Base-by-base conservation (phyloP, 164 flowering plant species). In the Platanus orientalis region DNA sequence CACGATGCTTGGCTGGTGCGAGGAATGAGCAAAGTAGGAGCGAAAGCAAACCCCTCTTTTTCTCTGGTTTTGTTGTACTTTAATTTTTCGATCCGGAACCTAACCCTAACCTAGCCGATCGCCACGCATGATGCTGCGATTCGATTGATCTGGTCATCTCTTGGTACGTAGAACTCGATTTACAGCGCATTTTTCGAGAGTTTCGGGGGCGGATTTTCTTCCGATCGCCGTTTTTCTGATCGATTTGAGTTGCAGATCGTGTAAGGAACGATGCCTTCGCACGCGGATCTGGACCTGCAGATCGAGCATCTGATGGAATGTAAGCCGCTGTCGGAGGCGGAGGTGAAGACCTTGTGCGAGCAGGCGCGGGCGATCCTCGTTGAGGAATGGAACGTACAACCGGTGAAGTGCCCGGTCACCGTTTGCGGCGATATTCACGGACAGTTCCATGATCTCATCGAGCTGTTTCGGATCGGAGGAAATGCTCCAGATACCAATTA, bases 231-330 rank as follows among this genome's bases (percentile, higher is more conserved):
- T 40, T 23, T 36, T 49, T 24, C 42, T 62, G 59, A 51, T 60
- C 28, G 61, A 26, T 55, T 69, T 34, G 54, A 3, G 34, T 56
- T 55, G 65, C 61, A 61, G 65, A 68, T 68, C 71, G 57, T 13
- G 49, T 9, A 54, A 60, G 70, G 48, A 65, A 75, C 68, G 79
- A 88, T 86, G 97, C 90, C 95, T 76, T 76, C 84, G 20, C 79
- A 81, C 57, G 76, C 83, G 80, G 97, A 90, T 86, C 83, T 90
- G 71, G 92, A 90, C 65, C 79, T 82, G 62, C 95, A 90, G 84
- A 90, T 90, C 82, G 87, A 78, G 76, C 95, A 90, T 39, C 69
- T 90, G 75, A 86, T 86, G 90, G 92, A 86, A 65, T 90, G 97
- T 72, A 88, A 88, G 79, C 83, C 87, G 57, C 64, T 89, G 50